Conservation (phyloP, 1,284 basidiomycete species). For the Cryptococcus sp. region DNA sequence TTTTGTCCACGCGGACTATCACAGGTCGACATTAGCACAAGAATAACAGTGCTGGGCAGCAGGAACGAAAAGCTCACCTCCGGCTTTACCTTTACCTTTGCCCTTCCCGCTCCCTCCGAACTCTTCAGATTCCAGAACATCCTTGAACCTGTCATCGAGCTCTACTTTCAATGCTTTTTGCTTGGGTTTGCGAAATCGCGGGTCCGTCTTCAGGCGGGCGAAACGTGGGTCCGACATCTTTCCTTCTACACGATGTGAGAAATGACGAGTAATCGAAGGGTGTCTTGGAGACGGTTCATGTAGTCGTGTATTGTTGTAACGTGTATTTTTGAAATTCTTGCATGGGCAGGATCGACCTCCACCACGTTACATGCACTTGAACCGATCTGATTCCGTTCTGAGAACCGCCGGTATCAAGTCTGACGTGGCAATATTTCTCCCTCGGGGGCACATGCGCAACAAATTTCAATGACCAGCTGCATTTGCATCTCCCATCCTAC, state of each 20-base stretch:
- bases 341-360: too few species aligned
- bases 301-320: not conserved
- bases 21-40: not conserved
- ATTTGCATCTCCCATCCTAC: too few species aligned
- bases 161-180: constrained; percentile 79
- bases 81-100: constrained; percentile 41
- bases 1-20: constrained; percentile 80
- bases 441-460: too few species aligned
- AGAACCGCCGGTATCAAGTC: too few species aligned
- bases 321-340: too few species aligned
- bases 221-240: constrained; percentile 72
- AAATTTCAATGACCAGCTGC: too few species aligned
- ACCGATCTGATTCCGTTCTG: too few species aligned
- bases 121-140: constrained; percentile 64
- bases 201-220: constrained; percentile 83
- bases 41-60: too few species aligned
- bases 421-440: too few species aligned
- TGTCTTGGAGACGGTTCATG: not conserved
- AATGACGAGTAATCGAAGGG: too few species aligned
- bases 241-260: not conserved
- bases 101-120: constrained; percentile 53
- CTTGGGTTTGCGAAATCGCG: constrained; percentile 83
- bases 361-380: too few species aligned
- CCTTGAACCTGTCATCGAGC: constrained; percentile 92
- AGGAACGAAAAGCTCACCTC: not conserved